These are phyloP conservation scores for Colletotrichum sp. DNA, from an alignment of 2,329 filamentous ascomycete species.

Conservation along the genomic window DNA sequence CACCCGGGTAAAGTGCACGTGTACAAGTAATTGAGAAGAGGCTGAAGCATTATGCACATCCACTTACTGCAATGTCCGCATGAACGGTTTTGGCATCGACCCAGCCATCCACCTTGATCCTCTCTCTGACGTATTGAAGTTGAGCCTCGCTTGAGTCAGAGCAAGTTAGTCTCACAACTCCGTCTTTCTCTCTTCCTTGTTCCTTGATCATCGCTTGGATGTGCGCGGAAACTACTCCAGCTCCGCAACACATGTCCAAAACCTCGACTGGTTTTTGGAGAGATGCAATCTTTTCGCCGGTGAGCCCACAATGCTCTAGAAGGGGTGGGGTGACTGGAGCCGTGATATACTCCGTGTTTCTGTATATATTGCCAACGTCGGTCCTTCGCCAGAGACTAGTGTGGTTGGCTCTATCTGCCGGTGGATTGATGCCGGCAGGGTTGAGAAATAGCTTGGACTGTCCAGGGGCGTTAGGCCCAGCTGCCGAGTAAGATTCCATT, in stretches of 20 bases:
- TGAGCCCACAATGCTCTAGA: neutral
- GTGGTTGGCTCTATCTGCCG: neutral
- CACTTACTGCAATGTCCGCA: neutral
- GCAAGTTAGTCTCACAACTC: neutral
- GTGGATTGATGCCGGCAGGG: neutral
- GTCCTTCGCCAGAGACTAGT: neutral
- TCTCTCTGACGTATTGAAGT: neutral
- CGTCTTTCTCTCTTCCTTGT: neutral
- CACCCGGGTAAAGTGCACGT: neutral
- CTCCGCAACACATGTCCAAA: constrained; percentile 3
- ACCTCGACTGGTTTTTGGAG: neutral
- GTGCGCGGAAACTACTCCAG: neutral
- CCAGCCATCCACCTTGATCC: neutral
- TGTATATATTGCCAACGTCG: neutral
- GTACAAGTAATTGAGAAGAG: neutral
- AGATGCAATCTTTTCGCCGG: neutral
- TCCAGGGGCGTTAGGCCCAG: neutral
- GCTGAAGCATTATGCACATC: neutral
- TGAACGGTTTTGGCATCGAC: neutral
- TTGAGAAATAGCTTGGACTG: constrained; percentile 1
- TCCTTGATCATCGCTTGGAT: neutral
- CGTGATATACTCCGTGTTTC: neutral
- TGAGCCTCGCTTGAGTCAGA: neutral
- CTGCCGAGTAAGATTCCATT: neutral
- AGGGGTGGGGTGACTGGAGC: neutral